Conservation (phyloP, 306 rosid genomes). For the Styphnolobium japonicum region DNA sequence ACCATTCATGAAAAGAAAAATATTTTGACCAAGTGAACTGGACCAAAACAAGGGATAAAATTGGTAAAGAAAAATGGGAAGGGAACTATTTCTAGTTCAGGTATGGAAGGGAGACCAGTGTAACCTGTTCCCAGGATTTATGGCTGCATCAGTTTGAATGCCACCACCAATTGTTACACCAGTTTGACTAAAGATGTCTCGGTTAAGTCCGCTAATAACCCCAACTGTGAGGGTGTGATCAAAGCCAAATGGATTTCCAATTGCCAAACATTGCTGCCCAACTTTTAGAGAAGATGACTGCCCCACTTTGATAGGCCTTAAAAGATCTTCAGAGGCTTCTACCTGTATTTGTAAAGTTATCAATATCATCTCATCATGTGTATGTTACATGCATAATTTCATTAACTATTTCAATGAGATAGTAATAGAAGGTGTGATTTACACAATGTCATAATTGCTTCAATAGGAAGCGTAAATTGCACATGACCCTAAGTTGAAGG, state of each 20-base stretch:
- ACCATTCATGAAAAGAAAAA: not conserved
- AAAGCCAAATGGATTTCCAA: slow-evolving; percentile 97
- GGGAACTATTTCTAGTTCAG: not conserved
- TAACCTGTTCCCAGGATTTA: slow-evolving; percentile 97
- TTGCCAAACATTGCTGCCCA: slow-evolving; percentile 96
- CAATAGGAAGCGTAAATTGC: not conserved
- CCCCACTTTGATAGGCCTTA: slow-evolving; percentile 77
- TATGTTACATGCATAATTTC: not conserved
- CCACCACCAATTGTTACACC: slow-evolving; percentile 98
- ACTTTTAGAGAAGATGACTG: slow-evolving; percentile 76
- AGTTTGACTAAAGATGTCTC: slow-evolving; percentile 84
- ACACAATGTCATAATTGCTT: not conserved
- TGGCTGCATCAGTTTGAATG: slow-evolving; percentile 94
- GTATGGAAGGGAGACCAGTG: not conserved
- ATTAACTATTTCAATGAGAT: not conserved
- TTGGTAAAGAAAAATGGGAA: not conserved
- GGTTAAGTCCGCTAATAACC: slow-evolving; percentile 86
- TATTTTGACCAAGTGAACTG: not conserved
- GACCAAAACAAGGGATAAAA: not conserved
- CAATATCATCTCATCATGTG: not conserved
- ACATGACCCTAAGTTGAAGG: not conserved
- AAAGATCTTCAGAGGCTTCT: slow-evolving; percentile 74
- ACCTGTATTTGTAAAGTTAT: slow-evolving; percentile 51
- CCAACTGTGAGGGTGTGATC: slow-evolving; percentile 98
- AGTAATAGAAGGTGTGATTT: not conserved